A percentile compares a stretch with the other conserved stretches of the same genome.
These are phyloP conservation scores for Trichoderma pleuroti DNA, from an alignment of 2,329 filamentous ascomycete genomes.

Conservation along the genomic window DNA sequence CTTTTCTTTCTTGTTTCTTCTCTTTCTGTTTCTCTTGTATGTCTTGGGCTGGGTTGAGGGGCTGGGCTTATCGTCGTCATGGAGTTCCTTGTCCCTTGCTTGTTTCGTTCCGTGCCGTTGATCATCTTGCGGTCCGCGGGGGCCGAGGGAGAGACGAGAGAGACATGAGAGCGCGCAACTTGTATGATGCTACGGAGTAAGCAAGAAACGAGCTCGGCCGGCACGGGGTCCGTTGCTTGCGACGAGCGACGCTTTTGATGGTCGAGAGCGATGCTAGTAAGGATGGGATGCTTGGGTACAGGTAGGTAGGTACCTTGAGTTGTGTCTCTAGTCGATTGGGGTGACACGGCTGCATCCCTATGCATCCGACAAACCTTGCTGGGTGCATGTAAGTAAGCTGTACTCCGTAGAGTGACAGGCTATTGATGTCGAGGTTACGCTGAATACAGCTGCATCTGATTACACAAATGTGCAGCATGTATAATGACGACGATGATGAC, in stretches of 20 bases:
- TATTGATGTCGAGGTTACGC: too few relatives aligned
- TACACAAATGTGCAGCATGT: not conserved
- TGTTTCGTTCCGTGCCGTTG: not conserved
- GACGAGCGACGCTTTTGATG: not conserved
- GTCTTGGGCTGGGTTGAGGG: not conserved
- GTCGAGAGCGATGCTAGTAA: not conserved
- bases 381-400: not conserved
- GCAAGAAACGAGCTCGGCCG: constrained; percentile 10
- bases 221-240: not conserved
- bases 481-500: not conserved
- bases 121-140: not conserved
- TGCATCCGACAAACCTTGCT: not conserved
- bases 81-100: not conserved
- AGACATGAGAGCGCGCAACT: not conserved
- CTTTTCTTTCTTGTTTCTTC: too few relatives aligned
- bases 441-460: not conserved
- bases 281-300: not conserved
- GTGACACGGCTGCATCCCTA: not conserved
- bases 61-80: not conserved
- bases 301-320: not conserved
- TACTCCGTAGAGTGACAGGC: not conserved
- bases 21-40: not conserved
- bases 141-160: not conserved
- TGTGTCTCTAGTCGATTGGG: not conserved
- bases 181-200: not conserved